phyloP scores from a whole-genome alignment of 176 grass and related monocot species.

The Avena eriantha region DNA sequence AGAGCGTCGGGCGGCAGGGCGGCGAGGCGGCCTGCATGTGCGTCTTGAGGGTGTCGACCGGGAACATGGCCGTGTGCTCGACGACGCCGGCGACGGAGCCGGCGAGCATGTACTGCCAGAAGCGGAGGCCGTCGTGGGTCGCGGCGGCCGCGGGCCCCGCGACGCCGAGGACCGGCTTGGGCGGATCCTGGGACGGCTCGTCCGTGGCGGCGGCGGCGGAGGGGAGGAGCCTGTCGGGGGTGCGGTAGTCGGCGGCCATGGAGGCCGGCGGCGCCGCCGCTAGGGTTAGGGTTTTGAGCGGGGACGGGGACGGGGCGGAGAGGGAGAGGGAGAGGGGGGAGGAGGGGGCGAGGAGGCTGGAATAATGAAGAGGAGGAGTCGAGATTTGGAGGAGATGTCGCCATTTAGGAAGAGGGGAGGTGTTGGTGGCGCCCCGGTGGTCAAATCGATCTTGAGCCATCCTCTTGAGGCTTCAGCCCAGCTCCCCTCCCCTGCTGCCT shows the following conservation, averaged over 20 bases:
- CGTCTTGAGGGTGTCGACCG: slow-evolving; percentile 89
- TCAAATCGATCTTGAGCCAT: slow-evolving; percentile 54
- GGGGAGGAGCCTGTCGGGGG: slow-evolving; percentile 57
- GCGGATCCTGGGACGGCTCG: slow-evolving; percentile 38
- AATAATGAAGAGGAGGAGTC: slow-evolving; percentile 43
- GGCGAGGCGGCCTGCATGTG: slow-evolving; percentile 76
- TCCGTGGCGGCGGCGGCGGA: slow-evolving; percentile 38
- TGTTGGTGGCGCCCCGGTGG: slow-evolving; percentile 27
- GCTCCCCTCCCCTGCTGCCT: no score
- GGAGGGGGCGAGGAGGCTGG: slow-evolving; percentile 40
- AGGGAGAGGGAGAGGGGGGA: slow-evolving; percentile 20
- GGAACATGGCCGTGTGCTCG: slow-evolving; percentile 94
- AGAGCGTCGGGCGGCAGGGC: slow-evolving; percentile 55
- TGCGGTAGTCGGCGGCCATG: slow-evolving; percentile 74
- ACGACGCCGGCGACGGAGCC: slow-evolving; percentile 91
- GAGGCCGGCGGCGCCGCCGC: neutral
- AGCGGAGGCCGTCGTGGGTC: slow-evolving; percentile 74
- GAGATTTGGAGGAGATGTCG: slow-evolving; percentile 48
- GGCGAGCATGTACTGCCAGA: slow-evolving; percentile 97
- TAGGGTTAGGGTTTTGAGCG: slow-evolving; percentile 52
- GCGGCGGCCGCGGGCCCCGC: slow-evolving; percentile 42
- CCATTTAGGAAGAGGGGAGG: slow-evolving; percentile 52
- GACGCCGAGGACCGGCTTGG: slow-evolving; percentile 41
- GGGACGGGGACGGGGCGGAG: neutral
- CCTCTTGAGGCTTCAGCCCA: neutral